These are phyloP conservation scores for Fusarium nanum DNA, from an alignment of 2,329 filamentous ascomycete species.

Conservation along the genomic window DNA sequence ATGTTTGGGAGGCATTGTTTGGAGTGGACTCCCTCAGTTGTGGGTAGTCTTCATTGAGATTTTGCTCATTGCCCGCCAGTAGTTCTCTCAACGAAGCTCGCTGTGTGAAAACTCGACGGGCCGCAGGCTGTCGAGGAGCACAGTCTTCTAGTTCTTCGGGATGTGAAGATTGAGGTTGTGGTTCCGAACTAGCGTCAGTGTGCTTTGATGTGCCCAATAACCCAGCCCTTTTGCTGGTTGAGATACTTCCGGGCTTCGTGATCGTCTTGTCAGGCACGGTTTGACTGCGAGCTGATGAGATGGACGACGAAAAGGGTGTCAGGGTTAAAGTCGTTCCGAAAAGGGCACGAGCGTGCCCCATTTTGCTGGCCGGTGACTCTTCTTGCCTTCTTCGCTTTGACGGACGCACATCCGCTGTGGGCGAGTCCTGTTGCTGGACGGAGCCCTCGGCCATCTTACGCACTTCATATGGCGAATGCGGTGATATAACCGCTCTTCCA, in stretches of 20 bases:
- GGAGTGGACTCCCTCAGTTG: background rate
- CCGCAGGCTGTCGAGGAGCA: constrained; percentile 1
- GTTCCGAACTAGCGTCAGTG: constrained; percentile 19
- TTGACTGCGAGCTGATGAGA: constrained; percentile 28
- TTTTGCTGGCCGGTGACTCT: constrained; percentile 50
- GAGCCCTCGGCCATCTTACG: constrained; percentile 41
- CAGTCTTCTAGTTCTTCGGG: background rate
- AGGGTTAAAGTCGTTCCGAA: constrained; percentile 52
- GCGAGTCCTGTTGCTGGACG: constrained; percentile 29
- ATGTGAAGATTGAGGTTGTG: constrained; percentile 32
- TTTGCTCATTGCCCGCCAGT: constrained; percentile 30
- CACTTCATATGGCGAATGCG: constrained; percentile 51
- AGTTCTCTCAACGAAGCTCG: constrained; percentile 30
- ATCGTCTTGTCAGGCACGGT: constrained; percentile 39
- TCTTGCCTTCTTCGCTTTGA: constrained; percentile 47
- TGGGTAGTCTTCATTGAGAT: background rate
- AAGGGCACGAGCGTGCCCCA: constrained; percentile 50
- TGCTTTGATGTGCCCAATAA: background rate
- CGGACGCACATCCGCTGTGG: constrained; percentile 34
- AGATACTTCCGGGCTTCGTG: constrained; percentile 6
- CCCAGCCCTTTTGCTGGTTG: background rate
- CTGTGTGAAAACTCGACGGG: constrained; percentile 27
- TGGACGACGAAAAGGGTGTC: constrained; percentile 39
- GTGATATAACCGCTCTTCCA: constrained; percentile 50
- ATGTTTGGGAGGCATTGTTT: background rate